Conservation (phyloP, 208 protist species). For the Leishmania arabica region DNA sequence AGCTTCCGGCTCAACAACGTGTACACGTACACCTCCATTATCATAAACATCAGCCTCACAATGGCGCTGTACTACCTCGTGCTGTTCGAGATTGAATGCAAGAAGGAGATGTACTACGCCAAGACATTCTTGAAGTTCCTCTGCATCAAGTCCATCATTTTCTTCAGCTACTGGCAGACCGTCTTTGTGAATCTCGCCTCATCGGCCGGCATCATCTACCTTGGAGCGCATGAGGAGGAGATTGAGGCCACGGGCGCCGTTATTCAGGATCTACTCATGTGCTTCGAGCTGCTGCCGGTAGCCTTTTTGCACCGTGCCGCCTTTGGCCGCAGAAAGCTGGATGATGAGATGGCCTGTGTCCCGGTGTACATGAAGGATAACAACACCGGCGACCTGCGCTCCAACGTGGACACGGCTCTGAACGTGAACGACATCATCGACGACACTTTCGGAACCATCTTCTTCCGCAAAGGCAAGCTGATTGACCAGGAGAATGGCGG, state of each 20-base stretch:
- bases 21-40: slow-evolving; percentile 86
- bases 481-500: slow-evolving; percentile 78
- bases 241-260: slow-evolving; percentile 48
- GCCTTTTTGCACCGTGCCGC: slow-evolving; percentile 80
- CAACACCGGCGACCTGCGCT: slow-evolving; percentile 55
- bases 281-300: slow-evolving; percentile 84
- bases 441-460: slow-evolving; percentile 86
- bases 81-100: slow-evolving; percentile 82
- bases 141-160: slow-evolving; percentile 90
- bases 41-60: slow-evolving; percentile 85
- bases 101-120: slow-evolving; percentile 84
- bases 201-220: slow-evolving; percentile 47
- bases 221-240: slow-evolving; percentile 41
- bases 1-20: slow-evolving; percentile 59
- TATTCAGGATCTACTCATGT: slow-evolving; percentile 88
- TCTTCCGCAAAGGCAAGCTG: slow-evolving; percentile 75
- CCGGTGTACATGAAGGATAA: slow-evolving; percentile 85
- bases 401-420: slow-evolving; percentile 75
- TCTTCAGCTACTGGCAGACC: slow-evolving; percentile 91
- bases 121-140: slow-evolving; percentile 88
- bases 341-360: slow-evolving; percentile 78
- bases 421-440: slow-evolving; percentile 82
- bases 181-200: slow-evolving; percentile 62
- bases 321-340: slow-evolving; percentile 72
- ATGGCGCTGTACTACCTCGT: slow-evolving; percentile 87